A percentile compares a stretch with the other conserved stretches of the same genome.
Evolutionary conservation across 176 grass and related monocot species (phyloP).

Genomic region (Miscanthus lutarioriparius): DNA sequence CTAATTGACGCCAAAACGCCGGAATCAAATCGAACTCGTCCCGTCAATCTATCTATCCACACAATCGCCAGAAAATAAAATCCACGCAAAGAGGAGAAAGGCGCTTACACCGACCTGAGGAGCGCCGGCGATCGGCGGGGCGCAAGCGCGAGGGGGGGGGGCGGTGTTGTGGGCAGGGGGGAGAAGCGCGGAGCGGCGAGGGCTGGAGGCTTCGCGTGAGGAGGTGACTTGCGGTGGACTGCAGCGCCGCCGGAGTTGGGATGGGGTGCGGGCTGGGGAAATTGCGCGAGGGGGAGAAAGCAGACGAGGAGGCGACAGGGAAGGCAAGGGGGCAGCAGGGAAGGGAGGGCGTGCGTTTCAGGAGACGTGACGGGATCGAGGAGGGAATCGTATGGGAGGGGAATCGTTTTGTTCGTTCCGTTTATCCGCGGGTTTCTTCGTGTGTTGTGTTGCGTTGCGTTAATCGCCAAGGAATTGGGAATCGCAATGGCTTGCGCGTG

Average conservation of each 20-base stretch:
- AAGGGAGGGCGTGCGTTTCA: conserved; percentile 7
- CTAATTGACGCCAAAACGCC: neutral
- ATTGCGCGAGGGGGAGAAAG: conserved; percentile 25
- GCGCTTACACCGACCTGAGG: conserved; percentile 38
- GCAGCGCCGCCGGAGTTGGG: conserved; percentile 23
- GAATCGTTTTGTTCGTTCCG: conserved; percentile 46
- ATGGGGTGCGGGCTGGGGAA: conserved; percentile 17
- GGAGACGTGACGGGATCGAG: conserved; percentile 60
- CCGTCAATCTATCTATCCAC: neutral
- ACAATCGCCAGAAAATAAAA: neutral
- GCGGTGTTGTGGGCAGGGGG: neutral
- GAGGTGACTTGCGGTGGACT: conserved; percentile 48
- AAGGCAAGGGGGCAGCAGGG: neutral
- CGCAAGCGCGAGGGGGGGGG: conserved; percentile 3
- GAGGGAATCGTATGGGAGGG: conserved; percentile 29
- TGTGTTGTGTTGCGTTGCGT: neutral
- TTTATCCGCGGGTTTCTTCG: conserved; percentile 45
- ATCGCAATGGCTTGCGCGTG: conserved; percentile 24
- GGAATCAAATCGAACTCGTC: neutral
- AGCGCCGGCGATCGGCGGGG: conserved; percentile 42
- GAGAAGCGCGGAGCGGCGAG: neutral
- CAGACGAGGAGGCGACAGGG: neutral
- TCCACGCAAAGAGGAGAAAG: neutral
- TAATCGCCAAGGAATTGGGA: conserved; percentile 37
- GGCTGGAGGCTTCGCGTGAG: conserved; percentile 1